These are phyloP conservation scores for Pseudotsuga menziesii DNA, from an alignment of 75 land plant species.

Conservation along the genomic window DNA sequence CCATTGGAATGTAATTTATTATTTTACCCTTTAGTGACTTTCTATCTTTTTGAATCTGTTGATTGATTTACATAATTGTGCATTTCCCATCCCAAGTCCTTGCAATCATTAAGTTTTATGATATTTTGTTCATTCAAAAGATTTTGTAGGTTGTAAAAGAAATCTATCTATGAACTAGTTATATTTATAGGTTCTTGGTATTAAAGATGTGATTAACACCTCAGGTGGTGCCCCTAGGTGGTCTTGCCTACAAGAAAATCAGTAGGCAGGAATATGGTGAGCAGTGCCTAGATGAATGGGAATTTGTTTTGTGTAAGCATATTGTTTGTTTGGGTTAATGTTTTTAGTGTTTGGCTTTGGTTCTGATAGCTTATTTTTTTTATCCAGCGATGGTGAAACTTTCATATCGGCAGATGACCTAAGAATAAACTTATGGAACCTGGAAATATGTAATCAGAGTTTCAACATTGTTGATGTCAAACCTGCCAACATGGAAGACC, in stretches of 20 bases:
- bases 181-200: not conserved
- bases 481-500: constrained; percentile 93
- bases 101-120: not conserved
- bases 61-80: not conserved
- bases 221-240: not conserved
- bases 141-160: not conserved
- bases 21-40: too few relatives aligned
- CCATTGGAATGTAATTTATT: too few relatives aligned
- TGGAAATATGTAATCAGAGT: constrained; percentile 88
- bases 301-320: not conserved
- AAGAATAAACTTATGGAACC: constrained; percentile 88
- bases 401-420: constrained; percentile 94
- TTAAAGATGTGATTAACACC: not conserved
- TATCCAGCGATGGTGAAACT: constrained; percentile 94
- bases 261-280: not conserved
- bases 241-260: not conserved
- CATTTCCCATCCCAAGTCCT: not conserved
- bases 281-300: not conserved
- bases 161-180: not conserved
- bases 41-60: not conserved
- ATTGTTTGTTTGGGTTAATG: not conserved
- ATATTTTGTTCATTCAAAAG: not conserved
- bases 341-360: not conserved
- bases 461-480: constrained; percentile 95
- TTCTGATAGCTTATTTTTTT: not conserved